These are phyloP conservation scores for Ganoderma meredithae DNA, from an alignment of 1,284 basidiomycete genomes.

Conservation along the genomic window DNA sequence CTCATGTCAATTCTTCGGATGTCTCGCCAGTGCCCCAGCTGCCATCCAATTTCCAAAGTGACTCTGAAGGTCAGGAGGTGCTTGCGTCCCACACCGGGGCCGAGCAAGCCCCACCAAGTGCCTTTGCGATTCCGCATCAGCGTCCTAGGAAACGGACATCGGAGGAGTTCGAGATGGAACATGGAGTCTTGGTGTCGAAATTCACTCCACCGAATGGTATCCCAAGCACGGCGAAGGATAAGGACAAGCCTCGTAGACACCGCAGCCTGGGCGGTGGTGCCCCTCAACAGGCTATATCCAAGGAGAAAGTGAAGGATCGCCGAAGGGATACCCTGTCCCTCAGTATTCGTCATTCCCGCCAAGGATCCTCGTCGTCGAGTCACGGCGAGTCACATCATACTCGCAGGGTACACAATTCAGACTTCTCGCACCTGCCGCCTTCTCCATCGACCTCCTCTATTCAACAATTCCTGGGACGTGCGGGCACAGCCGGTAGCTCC, in stretches of 20 bases:
- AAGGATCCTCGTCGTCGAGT: slow-evolving; percentile 72
- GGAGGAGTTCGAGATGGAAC: slow-evolving; percentile 83
- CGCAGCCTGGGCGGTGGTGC: slow-evolving; percentile 71
- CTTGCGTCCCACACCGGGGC: slow-evolving; percentile 19
- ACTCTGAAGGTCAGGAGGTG: slow-evolving; percentile 13
- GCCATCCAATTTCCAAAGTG: slow-evolving; percentile 4
- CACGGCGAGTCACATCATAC: slow-evolving; percentile 56
- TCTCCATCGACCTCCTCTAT: slow-evolving; percentile 88
- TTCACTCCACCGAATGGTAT: slow-evolving; percentile 38
- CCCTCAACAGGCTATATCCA: slow-evolving; percentile 42
- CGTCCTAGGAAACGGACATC: slow-evolving; percentile 80
- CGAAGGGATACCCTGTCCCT: slow-evolving; percentile 68
- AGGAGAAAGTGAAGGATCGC: slow-evolving; percentile 67
- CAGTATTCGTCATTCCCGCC: slow-evolving; percentile 63
- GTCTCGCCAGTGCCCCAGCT: slow-evolving; percentile 33
- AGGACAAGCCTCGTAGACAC: slow-evolving; percentile 67
- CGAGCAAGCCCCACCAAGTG: slow-evolving; percentile 50
- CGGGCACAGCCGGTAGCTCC: slow-evolving; percentile 52
- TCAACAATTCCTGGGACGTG: slow-evolving; percentile 79
- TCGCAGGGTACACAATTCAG: slow-evolving; percentile 70
- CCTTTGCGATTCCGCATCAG: slow-evolving; percentile 61
- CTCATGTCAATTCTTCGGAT: slow-evolving; percentile 40
- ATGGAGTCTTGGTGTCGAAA: slow-evolving; percentile 67
- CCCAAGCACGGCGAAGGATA: slow-evolving; percentile 55
- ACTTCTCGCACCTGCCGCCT: slow-evolving; percentile 89